A percentile compares a stretch with the other conserved stretches of the same genome.
Evolutionary conservation across 2,329 filamentous ascomycete genomes (phyloP).

Genomic region (Botrytis galanthina): DNA sequence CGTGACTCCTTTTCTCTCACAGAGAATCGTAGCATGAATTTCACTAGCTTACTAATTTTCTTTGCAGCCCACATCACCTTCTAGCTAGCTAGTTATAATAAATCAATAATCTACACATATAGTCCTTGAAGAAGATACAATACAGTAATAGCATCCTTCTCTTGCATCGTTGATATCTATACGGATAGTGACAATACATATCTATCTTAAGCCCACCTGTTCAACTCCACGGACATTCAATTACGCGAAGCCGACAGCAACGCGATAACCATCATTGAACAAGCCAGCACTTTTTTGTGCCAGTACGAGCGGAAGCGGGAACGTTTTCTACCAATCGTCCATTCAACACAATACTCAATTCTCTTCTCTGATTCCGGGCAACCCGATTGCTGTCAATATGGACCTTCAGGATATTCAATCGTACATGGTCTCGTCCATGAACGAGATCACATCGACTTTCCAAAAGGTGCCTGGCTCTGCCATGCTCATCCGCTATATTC

Average conservation of each 20-base stretch:
- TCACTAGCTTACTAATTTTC: neutral
- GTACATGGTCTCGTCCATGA: conserved; percentile 51
- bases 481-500: conserved; percentile 91
- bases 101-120: neutral
- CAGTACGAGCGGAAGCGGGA: conserved; percentile 2
- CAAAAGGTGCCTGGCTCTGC: conserved; percentile 92
- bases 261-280: conserved; percentile 8
- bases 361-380: neutral
- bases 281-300: neutral
- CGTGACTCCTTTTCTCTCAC: neutral
- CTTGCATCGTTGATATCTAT: neutral
- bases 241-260: conserved; percentile 18
- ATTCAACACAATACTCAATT: neutral
- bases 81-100: neutral
- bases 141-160: neutral
- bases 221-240: conserved; percentile 5
- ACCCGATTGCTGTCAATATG: conserved; percentile 44
- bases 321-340: neutral
- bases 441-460: conserved; percentile 62
- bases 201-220: neutral
- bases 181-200: neutral
- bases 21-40: neutral
- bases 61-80: neutral
- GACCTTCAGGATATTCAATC: conserved; percentile 61
- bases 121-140: neutral